These are phyloP conservation scores for Wickerhamomyces rabaulensis DNA, from an alignment of 805 yeast species.

Conservation along the genomic window DNA sequence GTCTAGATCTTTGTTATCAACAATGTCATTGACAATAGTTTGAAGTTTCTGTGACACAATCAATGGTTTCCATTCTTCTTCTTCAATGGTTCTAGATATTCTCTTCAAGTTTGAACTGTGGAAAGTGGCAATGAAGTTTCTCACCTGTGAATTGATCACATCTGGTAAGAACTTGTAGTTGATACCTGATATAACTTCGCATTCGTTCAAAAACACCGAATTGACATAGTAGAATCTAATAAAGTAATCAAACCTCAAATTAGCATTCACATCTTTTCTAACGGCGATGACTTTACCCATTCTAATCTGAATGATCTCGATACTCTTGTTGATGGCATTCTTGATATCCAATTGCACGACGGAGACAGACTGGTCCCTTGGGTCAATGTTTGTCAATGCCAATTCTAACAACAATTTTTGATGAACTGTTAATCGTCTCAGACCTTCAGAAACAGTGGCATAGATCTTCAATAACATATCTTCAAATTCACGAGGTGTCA, in stretches of 20 bases:
- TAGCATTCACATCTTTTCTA: slow-evolving; percentile 65
- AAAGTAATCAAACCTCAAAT: slow-evolving; percentile 54
- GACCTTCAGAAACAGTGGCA: slow-evolving; percentile 61
- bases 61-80: slow-evolving; percentile 77
- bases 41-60: slow-evolving; percentile 48
- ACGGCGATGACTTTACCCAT: slow-evolving; percentile 74
- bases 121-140: slow-evolving; percentile 48
- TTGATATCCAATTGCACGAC: slow-evolving; percentile 64
- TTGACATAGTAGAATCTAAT: slow-evolving; percentile 60
- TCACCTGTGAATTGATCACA: slow-evolving; percentile 61
- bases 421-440: slow-evolving; percentile 69
- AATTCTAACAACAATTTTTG: slow-evolving; percentile 75
- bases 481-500: slow-evolving; percentile 74
- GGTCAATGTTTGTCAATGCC: slow-evolving; percentile 42
- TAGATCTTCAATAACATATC: slow-evolving; percentile 58
- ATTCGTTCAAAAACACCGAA: slow-evolving; percentile 69
- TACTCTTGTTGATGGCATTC: slow-evolving; percentile 57
- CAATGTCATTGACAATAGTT: slow-evolving; percentile 42
- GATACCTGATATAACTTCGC: slow-evolving; percentile 75
- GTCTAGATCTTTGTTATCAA: slow-evolving; percentile 40
- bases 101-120: slow-evolving; percentile 46
- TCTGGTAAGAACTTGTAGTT: slow-evolving; percentile 56
- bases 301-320: slow-evolving; percentile 68
- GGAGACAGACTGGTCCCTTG: slow-evolving; percentile 27
- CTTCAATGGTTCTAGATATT: slow-evolving; percentile 47